phyloP scores from a whole-genome alignment of 2,329 filamentous ascomycete species.

The Amesomyces nigricolor region DNA sequence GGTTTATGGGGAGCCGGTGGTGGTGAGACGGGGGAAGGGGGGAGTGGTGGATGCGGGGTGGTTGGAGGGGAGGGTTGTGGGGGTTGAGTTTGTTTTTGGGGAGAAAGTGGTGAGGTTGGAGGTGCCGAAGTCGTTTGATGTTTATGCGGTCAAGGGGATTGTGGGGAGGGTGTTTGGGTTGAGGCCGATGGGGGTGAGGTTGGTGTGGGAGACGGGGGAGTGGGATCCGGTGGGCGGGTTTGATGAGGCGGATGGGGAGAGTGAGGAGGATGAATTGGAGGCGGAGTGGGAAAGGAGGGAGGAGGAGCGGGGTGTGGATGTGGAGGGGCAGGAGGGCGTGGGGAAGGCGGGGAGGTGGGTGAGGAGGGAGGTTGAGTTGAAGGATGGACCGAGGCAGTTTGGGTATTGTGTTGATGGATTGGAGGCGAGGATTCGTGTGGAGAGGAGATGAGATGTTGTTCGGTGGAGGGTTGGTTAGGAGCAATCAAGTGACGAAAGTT shows the following conservation, averaged over 20 bases:
- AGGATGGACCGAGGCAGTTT: slow-evolving; percentile 72
- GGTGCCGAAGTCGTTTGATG: slow-evolving; percentile 71
- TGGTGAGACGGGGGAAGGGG: slow-evolving; percentile 46
- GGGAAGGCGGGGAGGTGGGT: slow-evolving; percentile 56
- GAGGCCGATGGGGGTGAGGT: slow-evolving; percentile 55
- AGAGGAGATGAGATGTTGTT: slow-evolving; percentile 37
- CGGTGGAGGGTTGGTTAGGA: background rate
- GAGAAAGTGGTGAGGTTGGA: slow-evolving; percentile 18
- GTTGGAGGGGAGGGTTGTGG: slow-evolving; percentile 71
- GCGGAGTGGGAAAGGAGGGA: slow-evolving; percentile 31
- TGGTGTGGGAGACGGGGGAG: slow-evolving; percentile 92
- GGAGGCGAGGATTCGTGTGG: slow-evolving; percentile 67
- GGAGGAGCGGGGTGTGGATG: slow-evolving; percentile 26
- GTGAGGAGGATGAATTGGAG: slow-evolving; percentile 43
- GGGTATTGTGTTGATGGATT: slow-evolving; percentile 75
- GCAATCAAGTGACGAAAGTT: background rate
- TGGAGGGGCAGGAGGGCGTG: slow-evolving; percentile 12
- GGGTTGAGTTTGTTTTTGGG: slow-evolving; percentile 48
- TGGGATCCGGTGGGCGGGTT: slow-evolving; percentile 71
- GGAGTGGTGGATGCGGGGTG: slow-evolving; percentile 68
- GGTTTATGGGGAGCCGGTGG: slow-evolving; percentile 64
- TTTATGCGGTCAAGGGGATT: slow-evolving; percentile 76
- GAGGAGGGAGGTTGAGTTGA: slow-evolving; percentile 72
- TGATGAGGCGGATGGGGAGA: slow-evolving; percentile 50
- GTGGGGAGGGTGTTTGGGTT: slow-evolving; percentile 65